Percentiles rank a stretch among this genome's conserved stretches.
Conservation (phyloP, 148 eudicot species). For the Spergularia marina region DNA sequence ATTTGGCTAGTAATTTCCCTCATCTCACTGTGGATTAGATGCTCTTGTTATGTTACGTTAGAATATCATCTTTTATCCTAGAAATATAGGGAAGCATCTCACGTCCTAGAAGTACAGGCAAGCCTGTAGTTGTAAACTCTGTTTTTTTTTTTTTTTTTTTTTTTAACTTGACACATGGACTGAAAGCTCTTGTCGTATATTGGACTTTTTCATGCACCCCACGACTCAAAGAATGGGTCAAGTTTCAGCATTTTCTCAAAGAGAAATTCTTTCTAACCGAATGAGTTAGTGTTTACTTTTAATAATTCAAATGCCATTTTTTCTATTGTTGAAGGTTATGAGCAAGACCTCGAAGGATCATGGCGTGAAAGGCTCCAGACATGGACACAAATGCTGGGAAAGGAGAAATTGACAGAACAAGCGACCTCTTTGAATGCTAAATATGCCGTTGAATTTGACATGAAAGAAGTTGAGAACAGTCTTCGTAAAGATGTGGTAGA, state of each 20-base stretch:
- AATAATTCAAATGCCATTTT: neutral
- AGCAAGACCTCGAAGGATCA: slow-evolving; percentile 45
- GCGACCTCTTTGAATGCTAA: slow-evolving; percentile 55
- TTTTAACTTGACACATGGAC: neutral
- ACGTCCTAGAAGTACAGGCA: too few relatives aligned
- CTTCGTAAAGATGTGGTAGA: slow-evolving; percentile 81
- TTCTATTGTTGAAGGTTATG: slow-evolving; percentile 38
- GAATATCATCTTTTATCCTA: neutral
- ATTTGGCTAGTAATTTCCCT: neutral
- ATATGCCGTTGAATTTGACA: slow-evolving; percentile 86
- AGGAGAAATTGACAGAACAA: slow-evolving; percentile 71
- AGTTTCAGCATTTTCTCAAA: neutral
- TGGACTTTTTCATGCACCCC: neutral
- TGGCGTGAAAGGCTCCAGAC: slow-evolving; percentile 88
- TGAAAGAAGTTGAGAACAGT: slow-evolving; percentile 90
- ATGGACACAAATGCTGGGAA: slow-evolving; percentile 71
- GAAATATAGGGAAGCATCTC: neutral
- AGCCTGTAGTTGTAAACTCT: too few relatives aligned
- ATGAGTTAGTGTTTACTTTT: neutral
- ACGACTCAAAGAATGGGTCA: neutral
- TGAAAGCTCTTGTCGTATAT: neutral
- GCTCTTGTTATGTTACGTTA: neutral
- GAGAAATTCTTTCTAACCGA: neutral
- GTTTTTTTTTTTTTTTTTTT: too few relatives aligned
- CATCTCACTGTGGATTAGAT: too few relatives aligned